Evolutionary conservation across 2,329 filamentous ascomycete species (phyloP).

Genomic region (Alternaria brassicae): DNA sequence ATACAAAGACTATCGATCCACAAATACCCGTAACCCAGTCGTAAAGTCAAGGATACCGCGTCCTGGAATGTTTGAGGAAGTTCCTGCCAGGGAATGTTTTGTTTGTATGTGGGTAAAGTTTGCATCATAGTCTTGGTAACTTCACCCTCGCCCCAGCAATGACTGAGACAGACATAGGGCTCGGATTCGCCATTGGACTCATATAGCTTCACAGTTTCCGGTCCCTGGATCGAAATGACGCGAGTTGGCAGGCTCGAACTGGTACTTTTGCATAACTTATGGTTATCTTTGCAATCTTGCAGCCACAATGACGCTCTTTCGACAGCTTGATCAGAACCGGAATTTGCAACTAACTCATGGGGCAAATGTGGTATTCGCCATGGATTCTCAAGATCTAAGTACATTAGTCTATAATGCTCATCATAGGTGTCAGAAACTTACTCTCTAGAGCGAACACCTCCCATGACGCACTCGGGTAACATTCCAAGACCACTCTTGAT

Average conservation of each 20-base stretch:
- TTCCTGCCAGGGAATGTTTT: constrained; percentile 7
- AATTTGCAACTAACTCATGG: not conserved
- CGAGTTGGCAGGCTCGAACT: not conserved
- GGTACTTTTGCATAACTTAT: not conserved
- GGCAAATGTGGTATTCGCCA: not conserved
- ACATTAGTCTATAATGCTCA: not conserved
- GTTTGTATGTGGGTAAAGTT: not conserved
- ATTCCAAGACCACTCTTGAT: not conserved
- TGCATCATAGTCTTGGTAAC: not conserved
- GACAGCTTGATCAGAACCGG: not conserved
- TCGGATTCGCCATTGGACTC: not conserved
- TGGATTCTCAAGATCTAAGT: not conserved
- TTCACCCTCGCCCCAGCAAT: constrained; percentile 5
- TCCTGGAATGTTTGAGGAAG: constrained; percentile 22
- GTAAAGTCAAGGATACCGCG: constrained; percentile 14
- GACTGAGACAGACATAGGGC: constrained; percentile 9
- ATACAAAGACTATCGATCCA: constrained; percentile 30
- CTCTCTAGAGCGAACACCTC: not conserved
- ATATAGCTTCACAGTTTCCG: not conserved
- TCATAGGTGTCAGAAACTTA: not conserved
- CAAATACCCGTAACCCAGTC: constrained; percentile 21
- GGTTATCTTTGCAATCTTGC: not conserved
- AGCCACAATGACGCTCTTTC: not conserved
- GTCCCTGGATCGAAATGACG: constrained; percentile 1
- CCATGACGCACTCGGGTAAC: not conserved